Conservation (phyloP, 768 basidiomycete species). For the Lepiota venenata region DNA sequence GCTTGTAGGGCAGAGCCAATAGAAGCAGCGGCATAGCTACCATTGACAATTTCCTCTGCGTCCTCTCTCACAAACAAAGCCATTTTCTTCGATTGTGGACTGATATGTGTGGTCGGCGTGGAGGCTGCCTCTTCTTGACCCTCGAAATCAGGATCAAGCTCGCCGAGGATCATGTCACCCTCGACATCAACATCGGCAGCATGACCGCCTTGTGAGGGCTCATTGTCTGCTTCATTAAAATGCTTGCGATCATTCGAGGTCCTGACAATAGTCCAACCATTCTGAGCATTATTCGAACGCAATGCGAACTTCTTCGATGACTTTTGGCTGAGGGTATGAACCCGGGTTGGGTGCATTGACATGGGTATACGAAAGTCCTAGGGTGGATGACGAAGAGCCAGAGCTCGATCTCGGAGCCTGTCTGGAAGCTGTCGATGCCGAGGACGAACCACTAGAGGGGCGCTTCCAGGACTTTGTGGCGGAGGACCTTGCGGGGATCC, state of each 20-base stretch:
- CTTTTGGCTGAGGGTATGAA: conserved; percentile 56
- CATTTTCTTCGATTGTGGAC: conserved; percentile 40
- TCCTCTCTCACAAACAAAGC: conserved; percentile 58
- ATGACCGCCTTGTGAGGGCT: conserved; percentile 23
- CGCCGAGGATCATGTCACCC: conserved; percentile 73
- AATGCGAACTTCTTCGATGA: conserved; percentile 5
- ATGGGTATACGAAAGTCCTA: conserved; percentile 82
- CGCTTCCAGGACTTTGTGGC: conserved; percentile 43
- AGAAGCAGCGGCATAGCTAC: conserved; percentile 37
- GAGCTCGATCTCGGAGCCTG: conserved; percentile 46
- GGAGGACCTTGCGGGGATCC: conserved; percentile 44
- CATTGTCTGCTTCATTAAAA: conserved; percentile 13
- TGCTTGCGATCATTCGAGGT: conserved; percentile 25
- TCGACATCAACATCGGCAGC: conserved; percentile 64
- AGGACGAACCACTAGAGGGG: conserved; percentile 21
- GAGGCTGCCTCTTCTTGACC: conserved; percentile 19
- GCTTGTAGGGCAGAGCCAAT: conserved; percentile 4
- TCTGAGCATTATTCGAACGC: conserved; percentile 27
- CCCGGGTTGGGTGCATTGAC: conserved; percentile 69
- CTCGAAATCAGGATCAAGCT: conserved; percentile 59
- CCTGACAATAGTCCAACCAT: conserved; percentile 78
- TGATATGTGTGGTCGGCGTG: conserved; percentile 21
- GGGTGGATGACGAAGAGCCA: conserved; percentile 57
- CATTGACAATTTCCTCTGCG: conserved; percentile 72
- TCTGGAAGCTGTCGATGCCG: conserved; percentile 41